A percentile compares a stretch with the other conserved stretches of the same genome.
Evolutionary conservation across 1,284 basidiomycete genomes (phyloP).

Genomic region (Meripilus lineatus): DNA sequence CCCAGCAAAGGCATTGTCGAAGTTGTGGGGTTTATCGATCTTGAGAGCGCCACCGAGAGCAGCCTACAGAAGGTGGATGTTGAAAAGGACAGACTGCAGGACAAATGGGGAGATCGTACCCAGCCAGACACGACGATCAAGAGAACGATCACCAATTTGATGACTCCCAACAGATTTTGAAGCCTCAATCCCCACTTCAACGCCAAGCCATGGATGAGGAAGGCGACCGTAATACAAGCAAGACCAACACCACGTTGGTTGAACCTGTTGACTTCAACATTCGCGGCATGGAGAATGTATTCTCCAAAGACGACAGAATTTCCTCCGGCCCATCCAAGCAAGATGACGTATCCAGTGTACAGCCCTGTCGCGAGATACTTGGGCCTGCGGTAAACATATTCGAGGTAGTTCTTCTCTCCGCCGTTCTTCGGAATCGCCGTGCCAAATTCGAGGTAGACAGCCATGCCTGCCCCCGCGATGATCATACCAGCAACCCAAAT

Average conservation of each 20-base stretch:
- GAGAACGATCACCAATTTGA: slow-evolving; percentile 53
- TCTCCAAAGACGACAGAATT: slow-evolving; percentile 57
- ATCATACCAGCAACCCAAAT: slow-evolving; percentile 54
- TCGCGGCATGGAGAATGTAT: slow-evolving; percentile 40
- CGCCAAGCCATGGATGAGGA: slow-evolving; percentile 49
- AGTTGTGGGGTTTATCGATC: slow-evolving; percentile 45
- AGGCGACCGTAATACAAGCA: slow-evolving; percentile 46
- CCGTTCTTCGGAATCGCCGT: slow-evolving; percentile 29
- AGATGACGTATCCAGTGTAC: slow-evolving; percentile 15
- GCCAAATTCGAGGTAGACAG: slow-evolving; percentile 55
- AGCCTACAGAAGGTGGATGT: too few relatives aligned
- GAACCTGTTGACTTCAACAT: slow-evolving; percentile 14
- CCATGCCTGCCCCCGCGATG: slow-evolving; percentile 46
- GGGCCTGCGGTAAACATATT: slow-evolving; percentile 46
- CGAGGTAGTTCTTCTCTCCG: slow-evolving; percentile 54
- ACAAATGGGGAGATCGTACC: too few relatives aligned
- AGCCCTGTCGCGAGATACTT: slow-evolving; percentile 51
- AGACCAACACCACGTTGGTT: slow-evolving; percentile 25
- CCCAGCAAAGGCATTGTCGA: slow-evolving; percentile 33
- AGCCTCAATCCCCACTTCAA: slow-evolving; percentile 53
- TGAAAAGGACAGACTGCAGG: too few relatives aligned
- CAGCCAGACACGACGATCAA: slow-evolving; percentile 43
- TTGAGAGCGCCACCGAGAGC: slow-evolving; percentile 30
- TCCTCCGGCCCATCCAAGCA: slow-evolving; percentile 45
- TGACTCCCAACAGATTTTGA: slow-evolving; percentile 54